Evolutionary conservation across 176 grass and related monocot genomes (phyloP).

Genomic region (Thalia dealbata): DNA sequence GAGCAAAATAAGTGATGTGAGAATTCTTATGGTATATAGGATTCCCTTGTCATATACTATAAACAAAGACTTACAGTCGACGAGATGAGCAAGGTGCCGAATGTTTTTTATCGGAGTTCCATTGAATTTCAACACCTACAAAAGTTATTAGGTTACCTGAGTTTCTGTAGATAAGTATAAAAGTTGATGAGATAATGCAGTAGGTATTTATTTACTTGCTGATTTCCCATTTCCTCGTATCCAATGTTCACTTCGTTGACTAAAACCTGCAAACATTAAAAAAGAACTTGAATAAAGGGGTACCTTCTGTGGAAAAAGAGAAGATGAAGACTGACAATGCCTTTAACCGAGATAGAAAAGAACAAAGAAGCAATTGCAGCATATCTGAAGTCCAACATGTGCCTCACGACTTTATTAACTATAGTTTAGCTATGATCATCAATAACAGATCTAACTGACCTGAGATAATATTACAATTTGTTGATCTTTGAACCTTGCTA

Average conservation of each 20-base stretch:
- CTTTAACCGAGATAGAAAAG: no score
- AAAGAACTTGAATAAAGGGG: background rate
- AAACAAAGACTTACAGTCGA: conserved; percentile 58
- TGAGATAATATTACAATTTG: conserved; percentile 95
- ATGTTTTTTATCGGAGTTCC: conserved; percentile 84
- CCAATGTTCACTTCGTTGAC: conserved; percentile 79
- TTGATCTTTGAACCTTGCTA: conserved; percentile 76
- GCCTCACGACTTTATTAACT: no score
- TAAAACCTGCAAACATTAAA: background rate
- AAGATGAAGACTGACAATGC: background rate
- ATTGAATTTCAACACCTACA: conserved; percentile 76
- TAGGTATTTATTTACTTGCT: conserved; percentile 48
- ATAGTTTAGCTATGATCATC: conserved; percentile 1
- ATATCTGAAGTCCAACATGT: background rate
- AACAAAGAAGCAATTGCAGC: background rate
- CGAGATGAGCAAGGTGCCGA: conserved; percentile 82
- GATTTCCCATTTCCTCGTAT: conserved; percentile 88
- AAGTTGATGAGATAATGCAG: background rate
- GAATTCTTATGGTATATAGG: background rate
- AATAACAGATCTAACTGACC: conserved; percentile 25
- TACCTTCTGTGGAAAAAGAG: background rate
- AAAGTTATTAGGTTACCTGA: conserved; percentile 23
- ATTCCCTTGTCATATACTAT: background rate
- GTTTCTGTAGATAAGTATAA: background rate
- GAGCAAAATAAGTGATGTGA: background rate